Percentiles rank a stretch among this genome's conserved stretches.
These are phyloP conservation scores for Trichopus zeylanicus DNA, from an alignment of 116 monocot genomes.

Conservation along the genomic window DNA sequence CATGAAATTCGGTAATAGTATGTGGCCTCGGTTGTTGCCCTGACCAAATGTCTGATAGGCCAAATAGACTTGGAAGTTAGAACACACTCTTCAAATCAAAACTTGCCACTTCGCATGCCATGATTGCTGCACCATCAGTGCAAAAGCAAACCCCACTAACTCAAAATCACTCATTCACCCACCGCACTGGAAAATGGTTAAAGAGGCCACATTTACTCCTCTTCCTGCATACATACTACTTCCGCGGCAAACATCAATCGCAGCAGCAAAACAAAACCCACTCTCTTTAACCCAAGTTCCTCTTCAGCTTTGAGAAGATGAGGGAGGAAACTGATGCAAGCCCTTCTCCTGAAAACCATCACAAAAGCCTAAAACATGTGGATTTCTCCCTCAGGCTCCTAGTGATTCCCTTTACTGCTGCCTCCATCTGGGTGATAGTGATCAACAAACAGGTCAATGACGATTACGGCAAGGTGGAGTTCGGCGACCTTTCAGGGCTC, in stretches of 20 bases:
- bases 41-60: too few relatives aligned
- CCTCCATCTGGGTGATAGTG: constrained; percentile 22
- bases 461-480: constrained; percentile 19
- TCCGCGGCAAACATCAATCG: not conserved
- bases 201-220: too few relatives aligned
- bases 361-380: constrained; percentile 1
- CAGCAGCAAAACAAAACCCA: too few relatives aligned
- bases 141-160: constrained; percentile 3
- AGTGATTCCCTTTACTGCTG: constrained; percentile 20
- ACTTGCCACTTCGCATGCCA: not conserved
- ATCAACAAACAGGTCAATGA: constrained; percentile 20
- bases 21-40: too few relatives aligned
- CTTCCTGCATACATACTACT: too few relatives aligned
- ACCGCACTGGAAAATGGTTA: not conserved
- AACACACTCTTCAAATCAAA: too few relatives aligned
- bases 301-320: too few relatives aligned
- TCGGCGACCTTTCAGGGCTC: constrained; percentile 17
- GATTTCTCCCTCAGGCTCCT: constrained; percentile 21
- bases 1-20: too few relatives aligned
- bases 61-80: too few relatives aligned
- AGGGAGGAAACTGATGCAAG: too few relatives aligned
- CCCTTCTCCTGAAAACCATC: not conserved
- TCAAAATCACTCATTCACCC: not conserved
- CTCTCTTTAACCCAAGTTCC: too few relatives aligned
- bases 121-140: not conserved